Base-by-base conservation (phyloP, 129 eudicot genomes). In the Solidago caesia region DNA sequence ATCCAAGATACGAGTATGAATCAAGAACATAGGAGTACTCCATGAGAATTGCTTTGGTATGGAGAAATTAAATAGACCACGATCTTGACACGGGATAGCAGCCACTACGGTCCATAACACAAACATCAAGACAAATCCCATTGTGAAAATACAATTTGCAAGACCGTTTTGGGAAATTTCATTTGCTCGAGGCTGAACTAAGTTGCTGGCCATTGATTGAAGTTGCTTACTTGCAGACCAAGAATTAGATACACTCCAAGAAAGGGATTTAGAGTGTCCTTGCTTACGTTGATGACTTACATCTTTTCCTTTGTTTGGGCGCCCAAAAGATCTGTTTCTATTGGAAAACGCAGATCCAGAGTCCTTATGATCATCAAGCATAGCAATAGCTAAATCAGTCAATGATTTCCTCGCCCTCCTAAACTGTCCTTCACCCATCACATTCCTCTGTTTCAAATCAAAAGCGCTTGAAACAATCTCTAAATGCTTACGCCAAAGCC, bases 221-320 rank as follows among this genome's bases (percentile, higher is more conserved):
- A 92, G 93, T 74, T 92, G 97, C 80, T 84, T 92, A 27, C 88
- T 71, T 14, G 97, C 97, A 16, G 97, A 92, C 97, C 97, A 92
- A 59, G 85, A 57, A 21, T 80, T 86, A n/a, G 97, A 84, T 10
- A 92, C 97, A 71, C 97, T 92, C 97, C 97, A 92, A 12, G 97
- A 92, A 6, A 87, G 86, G 6, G 97, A 92, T 29, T 83, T 73
- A 0, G 96, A 72, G 75, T 92, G 97, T 3, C 96, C 96, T 4
- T 91, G 85, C 9, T 78, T 80, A 27, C 79, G 83, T 61, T 69
- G 74, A 13, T 67, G 62, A 61, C 68, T 70, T 9, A 13, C 41
- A n/a, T 91, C 90, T 83, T 86, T 91, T 42, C 76, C 77, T 79
- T 89, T 88, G 51, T 75, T 78, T 9, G 80, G 85, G 13, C 89